Evolutionary conservation across 108 stramenopile species (phyloP).

Genomic region (Cyclostephanos tholiformis): DNA sequence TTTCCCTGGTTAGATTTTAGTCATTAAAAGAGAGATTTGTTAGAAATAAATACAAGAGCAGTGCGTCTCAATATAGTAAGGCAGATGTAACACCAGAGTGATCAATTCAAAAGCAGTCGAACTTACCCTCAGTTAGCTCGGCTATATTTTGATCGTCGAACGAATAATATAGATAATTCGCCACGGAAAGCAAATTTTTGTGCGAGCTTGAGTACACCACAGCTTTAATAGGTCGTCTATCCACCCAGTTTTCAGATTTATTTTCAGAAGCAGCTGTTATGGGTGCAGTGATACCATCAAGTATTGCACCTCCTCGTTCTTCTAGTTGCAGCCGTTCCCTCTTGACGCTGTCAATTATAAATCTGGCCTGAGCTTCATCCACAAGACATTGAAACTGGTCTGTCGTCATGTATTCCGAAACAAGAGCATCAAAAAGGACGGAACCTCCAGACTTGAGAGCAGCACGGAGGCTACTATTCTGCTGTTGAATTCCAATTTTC

Average conservation of each 20-base stretch:
- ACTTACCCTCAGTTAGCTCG: slow-evolving; percentile 39
- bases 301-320: slow-evolving; percentile 31
- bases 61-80: not conserved
- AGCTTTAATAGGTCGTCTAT: slow-evolving; percentile 58
- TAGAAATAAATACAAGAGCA: not conserved
- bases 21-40: not conserved
- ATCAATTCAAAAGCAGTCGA: not conserved
- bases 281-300: slow-evolving; percentile 21
- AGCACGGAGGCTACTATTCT: not conserved
- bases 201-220: slow-evolving; percentile 57
- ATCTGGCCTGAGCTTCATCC: slow-evolving; percentile 46
- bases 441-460: slow-evolving; percentile 14
- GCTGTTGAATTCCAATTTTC: slow-evolving; percentile 3
- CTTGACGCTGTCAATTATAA: slow-evolving; percentile 35
- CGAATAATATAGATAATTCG: slow-evolving; percentile 45
- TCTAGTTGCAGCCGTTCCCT: slow-evolving; percentile 21
- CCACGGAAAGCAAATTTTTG: slow-evolving; percentile 43
- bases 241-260: slow-evolving; percentile 7
- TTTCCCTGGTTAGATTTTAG: not conserved
- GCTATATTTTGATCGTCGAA: slow-evolving; percentile 51
- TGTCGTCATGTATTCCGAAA: slow-evolving; percentile 30
- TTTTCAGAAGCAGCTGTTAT: slow-evolving; percentile 34
- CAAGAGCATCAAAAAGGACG: slow-evolving; percentile 26
- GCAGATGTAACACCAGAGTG: too few species aligned
- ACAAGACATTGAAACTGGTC: slow-evolving; percentile 52